Evolutionary conservation across 192 early-diverging fungal species (phyloP).

Genomic region (Coemansia sp.): DNA sequence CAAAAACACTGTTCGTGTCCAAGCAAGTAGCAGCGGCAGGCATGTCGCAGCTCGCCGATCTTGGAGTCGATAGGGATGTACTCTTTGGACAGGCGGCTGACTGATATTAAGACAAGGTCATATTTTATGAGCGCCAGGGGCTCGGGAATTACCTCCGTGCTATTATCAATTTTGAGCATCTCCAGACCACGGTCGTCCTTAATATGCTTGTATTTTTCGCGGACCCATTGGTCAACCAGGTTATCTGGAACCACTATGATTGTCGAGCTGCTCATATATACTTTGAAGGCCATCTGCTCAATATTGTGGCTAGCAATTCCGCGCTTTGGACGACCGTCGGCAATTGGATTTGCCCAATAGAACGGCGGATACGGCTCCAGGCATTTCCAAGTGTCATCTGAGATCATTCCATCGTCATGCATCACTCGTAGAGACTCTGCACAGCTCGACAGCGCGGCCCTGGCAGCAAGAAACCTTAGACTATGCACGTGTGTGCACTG

Average conservation of each 20-base stretch:
- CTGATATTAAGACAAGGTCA: conserved; percentile 72
- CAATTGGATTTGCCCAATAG: conserved; percentile 53
- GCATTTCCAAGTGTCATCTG: conserved; percentile 23
- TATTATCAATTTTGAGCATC: conserved; percentile 58
- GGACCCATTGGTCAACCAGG: conserved; percentile 71
- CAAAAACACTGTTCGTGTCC: conserved; percentile 21
- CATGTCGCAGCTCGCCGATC: conserved; percentile 38
- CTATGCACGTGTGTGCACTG: conserved; percentile 11
- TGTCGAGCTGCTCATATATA: conserved; percentile 64
- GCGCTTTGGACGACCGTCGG: conserved; percentile 21
- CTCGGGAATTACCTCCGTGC: conserved; percentile 52
- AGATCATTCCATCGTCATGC: conserved; percentile 52
- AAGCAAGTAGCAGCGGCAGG: conserved; percentile 41
- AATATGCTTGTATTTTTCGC: conserved; percentile 72
- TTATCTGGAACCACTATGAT: conserved; percentile 79
- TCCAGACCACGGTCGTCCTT: conserved; percentile 33
- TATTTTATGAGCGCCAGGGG: conserved; percentile 57
- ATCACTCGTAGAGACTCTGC: conserved; percentile 51
- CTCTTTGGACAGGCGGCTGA: conserved; percentile 64
- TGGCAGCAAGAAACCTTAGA: conserved; percentile 53
- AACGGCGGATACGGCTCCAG: conserved; percentile 58
- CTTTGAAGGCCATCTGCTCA: conserved; percentile 36
- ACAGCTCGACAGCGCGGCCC: conserved; percentile 45
- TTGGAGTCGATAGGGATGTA: conserved; percentile 48
- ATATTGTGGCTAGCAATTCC: conserved; percentile 6